These are phyloP conservation scores for Prunus persica DNA, from an alignment of 306 rosid genomes.

Conservation along the genomic window Prunus_persica_NCBIv2 NC_034015.1:19998001-19998500, in stretches of 20 bases:
- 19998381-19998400: constrained; percentile 27
- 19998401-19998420: not conserved
- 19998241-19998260: constrained; percentile 17
- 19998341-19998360: constrained; percentile 84
- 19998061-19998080: constrained; percentile 20
- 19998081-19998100: constrained; percentile 10
- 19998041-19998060: constrained; percentile 46
- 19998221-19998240: not conserved
- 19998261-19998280: constrained; percentile 17
- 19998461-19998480: not conserved
- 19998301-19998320: constrained; percentile 77
- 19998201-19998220: not conserved
- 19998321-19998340: constrained; percentile 79
- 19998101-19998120: no score
- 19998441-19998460: not conserved
- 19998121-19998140: not conserved
- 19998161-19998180: not conserved
- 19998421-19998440: not conserved
- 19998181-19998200: not conserved
- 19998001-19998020: constrained; percentile 56
- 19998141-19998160: not conserved
- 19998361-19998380: constrained; percentile 62
- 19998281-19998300: constrained; percentile 64
- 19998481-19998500: not conserved
- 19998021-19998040: constrained; percentile 81